Conservation (phyloP, 495 filamentous ascomycete species). For the Aspergillus bertholletiae region DNA sequence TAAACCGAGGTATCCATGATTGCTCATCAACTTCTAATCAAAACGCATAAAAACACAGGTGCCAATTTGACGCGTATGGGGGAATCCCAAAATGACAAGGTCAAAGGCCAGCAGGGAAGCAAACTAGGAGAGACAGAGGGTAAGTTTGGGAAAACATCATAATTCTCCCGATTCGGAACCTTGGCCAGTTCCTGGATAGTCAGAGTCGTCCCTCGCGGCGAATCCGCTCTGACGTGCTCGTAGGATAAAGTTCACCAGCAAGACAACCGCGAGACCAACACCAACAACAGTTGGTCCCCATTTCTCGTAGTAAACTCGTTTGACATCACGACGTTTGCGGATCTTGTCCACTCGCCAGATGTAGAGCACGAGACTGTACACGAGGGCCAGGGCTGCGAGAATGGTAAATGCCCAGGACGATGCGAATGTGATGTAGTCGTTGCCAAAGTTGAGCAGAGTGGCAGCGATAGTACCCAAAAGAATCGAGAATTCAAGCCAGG, state of each 20-base stretch:
- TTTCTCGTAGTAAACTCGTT: conserved; percentile 75
- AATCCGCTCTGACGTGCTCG: conserved; percentile 35
- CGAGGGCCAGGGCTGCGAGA: conserved; percentile 66
- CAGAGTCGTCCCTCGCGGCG: conserved; percentile 12
- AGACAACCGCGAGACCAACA: conserved; percentile 62
- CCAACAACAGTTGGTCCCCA: conserved; percentile 84
- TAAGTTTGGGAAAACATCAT: neutral
- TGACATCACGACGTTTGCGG: conserved; percentile 71
- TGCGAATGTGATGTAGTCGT: conserved; percentile 51
- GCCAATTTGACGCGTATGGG: neutral
- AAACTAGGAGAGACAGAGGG: neutral
- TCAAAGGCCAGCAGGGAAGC: neutral
- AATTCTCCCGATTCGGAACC: conserved; percentile 1
- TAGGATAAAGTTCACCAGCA: conserved; percentile 70
- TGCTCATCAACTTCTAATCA: neutral
- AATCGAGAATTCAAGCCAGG: conserved; percentile 96
- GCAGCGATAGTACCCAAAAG: conserved; percentile 89
- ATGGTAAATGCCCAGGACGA: conserved; percentile 78
- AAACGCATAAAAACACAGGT: neutral
- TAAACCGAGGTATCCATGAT: conserved; percentile 6
- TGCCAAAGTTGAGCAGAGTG: conserved; percentile 85
- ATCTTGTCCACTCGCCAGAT: conserved; percentile 85
- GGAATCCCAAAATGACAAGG: neutral
- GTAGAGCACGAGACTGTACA: conserved; percentile 80
- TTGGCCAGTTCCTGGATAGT: neutral